These are phyloP conservation scores for Penicillium paneum DNA, from an alignment of 2,329 filamentous ascomycete genomes.

Conservation along the genomic window DNA sequence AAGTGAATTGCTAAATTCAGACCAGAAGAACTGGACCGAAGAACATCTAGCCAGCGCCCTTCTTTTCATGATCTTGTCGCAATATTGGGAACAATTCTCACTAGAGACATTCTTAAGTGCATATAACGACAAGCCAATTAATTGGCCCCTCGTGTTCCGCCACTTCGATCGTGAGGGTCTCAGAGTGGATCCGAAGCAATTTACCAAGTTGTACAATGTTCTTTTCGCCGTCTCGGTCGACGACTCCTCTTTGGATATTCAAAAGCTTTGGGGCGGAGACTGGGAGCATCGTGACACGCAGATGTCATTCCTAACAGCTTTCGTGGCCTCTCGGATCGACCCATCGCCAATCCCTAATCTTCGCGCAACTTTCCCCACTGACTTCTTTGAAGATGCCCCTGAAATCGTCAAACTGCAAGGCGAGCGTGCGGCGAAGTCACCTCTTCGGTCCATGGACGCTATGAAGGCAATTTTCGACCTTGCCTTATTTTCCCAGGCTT, in stretches of 20 bases:
- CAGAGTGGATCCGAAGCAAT: conserved; percentile 73
- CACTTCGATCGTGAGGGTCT: conserved; percentile 78
- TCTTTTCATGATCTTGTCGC: conserved; percentile 64
- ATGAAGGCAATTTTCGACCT: conserved; percentile 65
- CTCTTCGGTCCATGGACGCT: conserved; percentile 83
- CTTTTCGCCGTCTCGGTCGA: conserved; percentile 68
- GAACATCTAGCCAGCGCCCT: conserved; percentile 79
- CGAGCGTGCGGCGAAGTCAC: conserved; percentile 71
- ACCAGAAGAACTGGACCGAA: conserved; percentile 66
- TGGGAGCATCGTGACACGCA: conserved; percentile 88
- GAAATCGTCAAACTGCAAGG: conserved; percentile 60
- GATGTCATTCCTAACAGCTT: conserved; percentile 88
- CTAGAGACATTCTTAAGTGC: conserved; percentile 64
- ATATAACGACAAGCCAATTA: conserved; percentile 54
- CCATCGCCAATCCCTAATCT: conserved; percentile 80
- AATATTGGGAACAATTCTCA: conserved; percentile 62
- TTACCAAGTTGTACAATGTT: conserved; percentile 75
- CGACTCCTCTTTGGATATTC: conserved; percentile 70
- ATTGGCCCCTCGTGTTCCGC: conserved; percentile 68
- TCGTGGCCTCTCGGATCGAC: conserved; percentile 75
- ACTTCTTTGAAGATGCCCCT: conserved; percentile 61
- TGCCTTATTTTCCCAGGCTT: conserved; percentile 57
- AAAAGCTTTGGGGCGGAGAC: conserved; percentile 80
- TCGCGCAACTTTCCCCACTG: conserved; percentile 68
- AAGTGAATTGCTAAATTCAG: conserved; percentile 57